Conservation (phyloP, 345 rosid genomes). For the Salix caprea region DNA sequence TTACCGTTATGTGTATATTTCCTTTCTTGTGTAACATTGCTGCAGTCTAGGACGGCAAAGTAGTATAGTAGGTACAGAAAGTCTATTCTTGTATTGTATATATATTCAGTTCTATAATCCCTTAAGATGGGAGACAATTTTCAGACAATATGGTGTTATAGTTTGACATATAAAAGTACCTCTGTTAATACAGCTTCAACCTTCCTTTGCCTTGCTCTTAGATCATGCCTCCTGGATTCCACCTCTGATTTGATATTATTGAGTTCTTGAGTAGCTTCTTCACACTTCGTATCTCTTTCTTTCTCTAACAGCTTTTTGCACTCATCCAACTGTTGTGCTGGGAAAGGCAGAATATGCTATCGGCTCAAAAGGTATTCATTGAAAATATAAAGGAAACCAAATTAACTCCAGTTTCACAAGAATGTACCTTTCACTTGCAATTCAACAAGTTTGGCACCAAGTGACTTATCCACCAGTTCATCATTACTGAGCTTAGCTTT, state of each 20-base stretch:
- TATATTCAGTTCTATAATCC: too few species aligned
- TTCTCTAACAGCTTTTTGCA: constrained; percentile 46
- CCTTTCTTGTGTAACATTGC: too few species aligned
- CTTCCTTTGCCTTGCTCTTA: constrained; percentile 66
- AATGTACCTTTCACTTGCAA: constrained; percentile 59
- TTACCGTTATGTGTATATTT: too few species aligned
- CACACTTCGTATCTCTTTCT: constrained; percentile 52
- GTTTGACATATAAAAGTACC: constrained; percentile 46
- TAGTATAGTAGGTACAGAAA: too few species aligned
- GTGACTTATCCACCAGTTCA: constrained; percentile 54
- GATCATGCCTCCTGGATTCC: constrained; percentile 57
- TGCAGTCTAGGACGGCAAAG: too few species aligned
- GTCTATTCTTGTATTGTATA: too few species aligned
- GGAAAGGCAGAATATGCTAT: neutral
- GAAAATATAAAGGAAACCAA: neutral
- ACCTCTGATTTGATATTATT: constrained; percentile 49
- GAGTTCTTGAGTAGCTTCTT: constrained; percentile 48
- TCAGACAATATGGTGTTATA: too few species aligned
- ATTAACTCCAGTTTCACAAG: constrained; percentile 7
- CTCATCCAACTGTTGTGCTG: constrained; percentile 65
- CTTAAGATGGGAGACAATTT: too few species aligned
- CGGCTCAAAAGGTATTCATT: neutral
- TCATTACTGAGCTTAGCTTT: constrained; percentile 69
- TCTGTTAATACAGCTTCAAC: constrained; percentile 65
- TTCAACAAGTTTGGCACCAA: constrained; percentile 70